Evolutionary conservation across 169 alveolate species (phyloP), one percentile per base, ranked within the genome.

Genomic region (Eimeria zaria): DNA sequence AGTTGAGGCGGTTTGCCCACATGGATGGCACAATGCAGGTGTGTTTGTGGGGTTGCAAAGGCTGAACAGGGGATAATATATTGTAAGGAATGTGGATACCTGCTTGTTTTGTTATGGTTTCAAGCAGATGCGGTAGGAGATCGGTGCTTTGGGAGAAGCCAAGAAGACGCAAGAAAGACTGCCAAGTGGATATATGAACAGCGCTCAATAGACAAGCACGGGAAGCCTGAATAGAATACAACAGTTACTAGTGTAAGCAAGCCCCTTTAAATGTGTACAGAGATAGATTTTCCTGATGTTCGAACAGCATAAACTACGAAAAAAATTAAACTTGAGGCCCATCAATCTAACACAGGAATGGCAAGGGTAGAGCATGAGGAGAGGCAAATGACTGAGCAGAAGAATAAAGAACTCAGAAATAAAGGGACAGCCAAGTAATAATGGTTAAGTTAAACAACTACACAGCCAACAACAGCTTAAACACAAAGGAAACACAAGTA

Each of bases 51-150:
- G 33, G 85, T 12, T 39, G 55, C 51, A 7, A 64, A 24, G 39
- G 2, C 74, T 27, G 27, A 7, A 64, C 30, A 44, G 48, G n/a
- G 20, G 39, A 74, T 0, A 44, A 12, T 27, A 64, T 46, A 9
- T 20, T 27, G 9, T 78, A 46, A 46, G 80, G 11, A 30, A 18
- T 69, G 39, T 1, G 64, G 88, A 12, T 78, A 78, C 67, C 88
- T 78, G 64, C 60, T 44, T 46, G 88, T 39, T 62, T 46, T 4
- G 88, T 83, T 83, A 46, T 27, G 73, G 91, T 46, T 58, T 60
- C 80, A 60, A 84, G 80, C 74, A 84, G 36, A n/a, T 46, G 80
- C 22, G 92, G 92, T 41, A 84, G 51, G 33, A 84, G 92, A 58
- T 30, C 60, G 69, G 80, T 24, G 58, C 60, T 84, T 14, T 84